phyloP scores from a whole-genome alignment of 2,329 filamentous ascomycete genomes.

The Talaromyces sp. region DNA sequence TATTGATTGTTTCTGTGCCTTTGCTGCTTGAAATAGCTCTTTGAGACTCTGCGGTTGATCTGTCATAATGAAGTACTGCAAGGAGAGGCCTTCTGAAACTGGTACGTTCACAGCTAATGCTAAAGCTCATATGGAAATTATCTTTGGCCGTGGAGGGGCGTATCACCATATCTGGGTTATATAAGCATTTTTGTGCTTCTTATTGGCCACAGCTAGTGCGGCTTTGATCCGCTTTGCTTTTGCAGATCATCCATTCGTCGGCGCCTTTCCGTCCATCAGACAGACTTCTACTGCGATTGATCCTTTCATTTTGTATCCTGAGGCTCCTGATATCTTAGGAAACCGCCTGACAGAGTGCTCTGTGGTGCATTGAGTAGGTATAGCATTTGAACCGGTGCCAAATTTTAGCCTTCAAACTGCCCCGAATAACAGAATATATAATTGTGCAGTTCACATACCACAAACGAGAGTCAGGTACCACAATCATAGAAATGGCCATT shows the following conservation, averaged over 20 bases:
- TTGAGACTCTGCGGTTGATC: conserved; percentile 55
- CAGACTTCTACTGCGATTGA: background rate
- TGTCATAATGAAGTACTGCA: conserved; percentile 31
- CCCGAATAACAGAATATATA: too few species aligned
- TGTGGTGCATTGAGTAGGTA: too few species aligned
- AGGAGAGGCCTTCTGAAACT: background rate
- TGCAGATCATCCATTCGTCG: background rate
- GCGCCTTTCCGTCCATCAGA: background rate
- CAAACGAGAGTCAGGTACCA: too few species aligned
- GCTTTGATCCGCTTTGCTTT: background rate
- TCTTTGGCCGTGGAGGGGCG: background rate
- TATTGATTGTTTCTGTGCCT: conserved; percentile 54
- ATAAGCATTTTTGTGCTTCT: background rate
- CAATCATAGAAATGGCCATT: too few species aligned
- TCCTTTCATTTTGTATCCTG: background rate
- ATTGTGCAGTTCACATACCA: too few species aligned
- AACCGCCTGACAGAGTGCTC: too few species aligned
- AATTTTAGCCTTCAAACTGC: too few species aligned
- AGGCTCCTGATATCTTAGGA: background rate
- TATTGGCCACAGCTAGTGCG: background rate
- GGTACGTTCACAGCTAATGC: background rate
- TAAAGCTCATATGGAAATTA: background rate
- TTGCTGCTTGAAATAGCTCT: conserved; percentile 54
- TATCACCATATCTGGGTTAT: background rate
- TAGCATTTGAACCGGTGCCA: too few species aligned